Evolutionary conservation across 2,329 filamentous ascomycete species (phyloP).

Genomic region (Pezicula radicicola): DNA sequence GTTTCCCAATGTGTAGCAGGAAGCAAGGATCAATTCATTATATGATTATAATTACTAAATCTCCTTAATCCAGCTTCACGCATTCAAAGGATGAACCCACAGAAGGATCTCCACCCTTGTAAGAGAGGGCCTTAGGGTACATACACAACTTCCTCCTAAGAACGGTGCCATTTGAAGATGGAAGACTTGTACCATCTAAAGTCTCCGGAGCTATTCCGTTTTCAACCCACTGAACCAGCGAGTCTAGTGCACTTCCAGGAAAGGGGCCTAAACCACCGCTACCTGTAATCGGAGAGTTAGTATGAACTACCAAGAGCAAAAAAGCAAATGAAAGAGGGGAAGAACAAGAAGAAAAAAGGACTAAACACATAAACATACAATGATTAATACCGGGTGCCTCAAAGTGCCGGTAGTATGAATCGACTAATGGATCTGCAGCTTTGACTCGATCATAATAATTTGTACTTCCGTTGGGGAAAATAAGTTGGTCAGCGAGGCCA

Average conservation of each 20-base stretch:
- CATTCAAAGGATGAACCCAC: background rate
- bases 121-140: background rate
- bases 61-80: too few relatives aligned
- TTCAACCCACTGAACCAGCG: too few relatives aligned
- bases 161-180: background rate
- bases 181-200: background rate
- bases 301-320: too few relatives aligned
- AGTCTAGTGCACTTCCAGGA: too few relatives aligned
- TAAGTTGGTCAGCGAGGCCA: constrained; percentile 23
- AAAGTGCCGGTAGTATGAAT: constrained; percentile 31
- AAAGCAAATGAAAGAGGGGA: too few relatives aligned
- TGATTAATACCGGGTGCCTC: constrained; percentile 29
- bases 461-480: constrained; percentile 30
- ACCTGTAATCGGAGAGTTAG: too few relatives aligned
- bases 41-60: too few relatives aligned
- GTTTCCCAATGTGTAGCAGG: too few relatives aligned
- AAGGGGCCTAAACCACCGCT: too few relatives aligned
- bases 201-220: too few relatives aligned
- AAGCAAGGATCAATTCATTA: too few relatives aligned
- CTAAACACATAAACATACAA: constrained; percentile 13
- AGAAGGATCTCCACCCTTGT: background rate
- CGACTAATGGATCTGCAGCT: constrained; percentile 8
- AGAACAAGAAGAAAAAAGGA: too few relatives aligned
- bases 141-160: background rate
- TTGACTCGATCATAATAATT: constrained; percentile 22